A percentile compares a stretch with the other conserved stretches of the same genome.
These are phyloP conservation scores for Scedosporium dehoogii DNA, from an alignment of 2,329 filamentous ascomycete species.

Conservation along the genomic window DNA sequence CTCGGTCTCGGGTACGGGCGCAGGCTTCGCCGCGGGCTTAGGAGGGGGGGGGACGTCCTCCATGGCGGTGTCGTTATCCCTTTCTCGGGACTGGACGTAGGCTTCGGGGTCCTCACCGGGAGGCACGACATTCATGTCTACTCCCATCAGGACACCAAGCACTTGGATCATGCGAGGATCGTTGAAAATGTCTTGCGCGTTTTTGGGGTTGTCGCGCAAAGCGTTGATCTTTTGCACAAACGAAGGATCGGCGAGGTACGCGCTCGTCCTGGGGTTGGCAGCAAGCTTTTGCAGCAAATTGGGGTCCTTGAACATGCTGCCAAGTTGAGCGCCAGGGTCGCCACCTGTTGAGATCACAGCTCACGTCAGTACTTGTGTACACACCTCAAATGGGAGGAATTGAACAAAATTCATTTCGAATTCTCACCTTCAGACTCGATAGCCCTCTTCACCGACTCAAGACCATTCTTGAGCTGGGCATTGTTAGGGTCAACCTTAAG, in stretches of 20 bases:
- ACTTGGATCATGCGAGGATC: slow-evolving; percentile 92
- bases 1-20: slow-evolving; percentile 24
- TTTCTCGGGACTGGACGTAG: slow-evolving; percentile 43
- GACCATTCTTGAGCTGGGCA: slow-evolving; percentile 81
- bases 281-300: slow-evolving; percentile 84
- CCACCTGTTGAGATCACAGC: slow-evolving; percentile 23
- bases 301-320: slow-evolving; percentile 89
- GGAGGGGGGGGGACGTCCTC: slow-evolving; percentile 46
- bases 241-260: slow-evolving; percentile 65
- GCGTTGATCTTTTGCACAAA: slow-evolving; percentile 89
- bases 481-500: slow-evolving; percentile 87
- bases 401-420: background rate
- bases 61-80: slow-evolving; percentile 53
- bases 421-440: slow-evolving; percentile 52
- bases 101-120: slow-evolving; percentile 24
- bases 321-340: slow-evolving; percentile 68
- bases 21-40: slow-evolving; percentile 25
- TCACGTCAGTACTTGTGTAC: slow-evolving; percentile 14
- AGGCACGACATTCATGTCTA: slow-evolving; percentile 63
- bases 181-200: slow-evolving; percentile 68
- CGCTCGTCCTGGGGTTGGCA: slow-evolving; percentile 84
- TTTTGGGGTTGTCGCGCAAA: slow-evolving; percentile 70
- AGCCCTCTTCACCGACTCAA: slow-evolving; percentile 76
- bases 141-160: slow-evolving; percentile 83
- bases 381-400: too few species aligned